Base-by-base conservation (phyloP, 331 rosid species). In the Saraca asoca region DNA sequence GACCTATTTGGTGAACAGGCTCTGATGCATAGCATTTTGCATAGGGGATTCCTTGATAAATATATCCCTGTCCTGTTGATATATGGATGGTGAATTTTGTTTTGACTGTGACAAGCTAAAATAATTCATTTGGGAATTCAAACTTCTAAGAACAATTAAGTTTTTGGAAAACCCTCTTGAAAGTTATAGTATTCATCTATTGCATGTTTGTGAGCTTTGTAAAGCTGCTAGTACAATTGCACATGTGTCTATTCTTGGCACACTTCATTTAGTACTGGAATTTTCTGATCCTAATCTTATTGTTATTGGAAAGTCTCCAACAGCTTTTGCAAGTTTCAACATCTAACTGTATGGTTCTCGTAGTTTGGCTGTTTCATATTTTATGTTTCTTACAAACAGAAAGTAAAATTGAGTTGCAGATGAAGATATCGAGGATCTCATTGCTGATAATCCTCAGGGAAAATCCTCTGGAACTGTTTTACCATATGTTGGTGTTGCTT, bases 401-500 rank as follows among this genome's bases (percentile, higher is more conserved):
- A 34, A 68, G 62, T 71, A 38, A 57, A 69, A 68, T 62, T 70
- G 58, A 18, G 60, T 73, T 81, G 86, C 91, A 90, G 98, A 76
- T 74, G 92, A 73, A 64, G 91, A 90, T 70, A 18, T 73, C 45
- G 91, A 89, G 84, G 80, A 69, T 51, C 61, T 68, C 57, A 64
- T 80, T 58, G 83, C 87, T 62, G 11, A 68, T 34, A 73, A 55
- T 75, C 85, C 90, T 70, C 85, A 53, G 19, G 86, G 83, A 7
- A 93, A 84, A 78, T 24, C 98, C 65, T 85, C 96, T 56, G 98
- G 97, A 80, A 81, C 88, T 54, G 98, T 93, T 59, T 83, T 93
- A 70, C 98, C 98, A 18, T 93, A 51, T 77, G 98, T 93, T 16
- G 96, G 97, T 15, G 86, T 93, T 78, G 96, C 98, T 71, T 93